Evolutionary conservation across 2,329 filamentous ascomycete species (phyloP).

Genomic region (Cercospora zeae-maydis): DNA sequence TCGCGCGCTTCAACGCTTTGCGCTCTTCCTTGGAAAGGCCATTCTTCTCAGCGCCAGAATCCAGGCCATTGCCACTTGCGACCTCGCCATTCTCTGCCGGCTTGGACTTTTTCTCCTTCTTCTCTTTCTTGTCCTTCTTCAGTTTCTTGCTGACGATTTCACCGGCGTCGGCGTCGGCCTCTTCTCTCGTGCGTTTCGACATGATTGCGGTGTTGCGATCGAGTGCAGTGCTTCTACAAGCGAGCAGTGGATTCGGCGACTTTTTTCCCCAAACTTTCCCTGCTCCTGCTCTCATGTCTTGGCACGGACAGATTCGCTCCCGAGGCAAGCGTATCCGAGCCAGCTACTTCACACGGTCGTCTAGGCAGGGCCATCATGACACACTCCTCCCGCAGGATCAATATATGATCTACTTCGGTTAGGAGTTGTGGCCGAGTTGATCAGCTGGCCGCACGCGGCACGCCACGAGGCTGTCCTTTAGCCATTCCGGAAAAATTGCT

Average conservation of each 20-base stretch:
- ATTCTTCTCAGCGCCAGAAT: conserved; percentile 13
- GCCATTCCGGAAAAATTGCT: conserved; percentile 1
- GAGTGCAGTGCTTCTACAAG: not conserved
- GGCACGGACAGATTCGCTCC: conserved; percentile 2
- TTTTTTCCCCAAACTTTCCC: conserved; percentile 9
- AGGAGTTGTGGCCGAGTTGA: not conserved
- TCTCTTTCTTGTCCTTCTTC: conserved; percentile 33
- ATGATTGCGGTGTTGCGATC: conserved; percentile 13
- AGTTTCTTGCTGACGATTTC: conserved; percentile 26
- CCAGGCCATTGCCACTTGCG: conserved; percentile 15
- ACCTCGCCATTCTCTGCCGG: conserved; percentile 7
- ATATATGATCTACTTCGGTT: not conserved
- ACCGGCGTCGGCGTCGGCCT: conserved; percentile 22
- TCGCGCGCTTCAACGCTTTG: conserved; percentile 39
- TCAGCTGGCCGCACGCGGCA: not conserved
- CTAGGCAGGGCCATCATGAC: conserved; percentile 1
- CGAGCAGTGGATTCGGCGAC: conserved; percentile 1
- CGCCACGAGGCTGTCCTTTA: not conserved
- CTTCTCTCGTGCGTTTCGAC: conserved; percentile 33
- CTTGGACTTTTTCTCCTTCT: conserved; percentile 21
- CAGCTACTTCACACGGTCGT: conserved; percentile 1
- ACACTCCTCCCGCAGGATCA: not conserved
- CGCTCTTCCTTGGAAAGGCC: conserved; percentile 40
- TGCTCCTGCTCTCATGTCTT: not conserved
- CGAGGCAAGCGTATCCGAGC: conserved; percentile 1